phyloP scores from a whole-genome alignment of 2,329 filamentous ascomycete genomes.

The Diplodia mutila region DNA sequence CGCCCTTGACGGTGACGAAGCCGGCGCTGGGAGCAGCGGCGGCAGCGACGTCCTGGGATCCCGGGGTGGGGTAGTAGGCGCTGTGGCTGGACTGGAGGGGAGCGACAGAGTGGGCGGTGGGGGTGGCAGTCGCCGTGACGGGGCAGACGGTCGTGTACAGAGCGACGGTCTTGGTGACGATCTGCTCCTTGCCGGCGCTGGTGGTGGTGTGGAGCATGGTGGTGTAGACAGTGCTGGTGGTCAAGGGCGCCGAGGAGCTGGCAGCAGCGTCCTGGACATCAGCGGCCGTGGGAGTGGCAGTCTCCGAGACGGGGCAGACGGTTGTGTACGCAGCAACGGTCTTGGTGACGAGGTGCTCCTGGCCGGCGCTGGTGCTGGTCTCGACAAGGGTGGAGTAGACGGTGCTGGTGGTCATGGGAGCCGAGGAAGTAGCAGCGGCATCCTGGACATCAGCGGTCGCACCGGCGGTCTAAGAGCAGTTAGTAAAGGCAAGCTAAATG shows the following conservation, averaged over 20 bases:
- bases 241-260: slow-evolving; percentile 22
- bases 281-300: slow-evolving; percentile 2
- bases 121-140: slow-evolving; percentile 19
- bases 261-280: slow-evolving; percentile 14
- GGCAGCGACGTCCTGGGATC: slow-evolving; percentile 7
- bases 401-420: slow-evolving; percentile 26
- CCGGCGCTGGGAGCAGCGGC: slow-evolving; percentile 14
- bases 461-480: neutral
- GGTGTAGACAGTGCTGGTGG: slow-evolving; percentile 29
- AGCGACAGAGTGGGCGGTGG: slow-evolving; percentile 15
- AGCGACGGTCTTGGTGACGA: slow-evolving; percentile 27
- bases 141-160: slow-evolving; percentile 33
- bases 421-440: slow-evolving; percentile 16
- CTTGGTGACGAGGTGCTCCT: slow-evolving; percentile 24
- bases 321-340: slow-evolving; percentile 32
- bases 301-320: slow-evolving; percentile 27
- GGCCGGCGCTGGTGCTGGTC: slow-evolving; percentile 29
- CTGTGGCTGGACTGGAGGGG: slow-evolving; percentile 24
- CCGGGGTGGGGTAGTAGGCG: slow-evolving; percentile 23
- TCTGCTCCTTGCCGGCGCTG: slow-evolving; percentile 23
- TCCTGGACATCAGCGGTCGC: slow-evolving; percentile 5
- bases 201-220: slow-evolving; percentile 33
- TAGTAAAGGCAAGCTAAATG: neutral
- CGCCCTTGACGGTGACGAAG: slow-evolving; percentile 24
- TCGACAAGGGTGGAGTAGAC: slow-evolving; percentile 32